These are phyloP conservation scores for Yarrowia deformans DNA, from an alignment of 805 yeast species.

Conservation along the genomic window DNA sequence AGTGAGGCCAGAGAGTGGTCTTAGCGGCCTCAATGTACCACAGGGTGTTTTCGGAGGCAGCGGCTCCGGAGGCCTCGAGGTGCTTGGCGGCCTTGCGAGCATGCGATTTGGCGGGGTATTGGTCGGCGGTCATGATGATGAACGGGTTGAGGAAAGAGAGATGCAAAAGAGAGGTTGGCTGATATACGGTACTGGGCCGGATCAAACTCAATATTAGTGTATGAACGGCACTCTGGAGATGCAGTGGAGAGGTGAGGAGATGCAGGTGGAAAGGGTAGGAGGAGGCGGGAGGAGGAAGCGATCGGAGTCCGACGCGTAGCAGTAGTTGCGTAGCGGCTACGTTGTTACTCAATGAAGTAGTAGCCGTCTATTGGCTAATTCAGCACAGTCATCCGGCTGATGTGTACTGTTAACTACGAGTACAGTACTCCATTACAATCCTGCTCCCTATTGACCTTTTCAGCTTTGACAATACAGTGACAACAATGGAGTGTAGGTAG, in stretches of 20 bases:
- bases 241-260: not conserved
- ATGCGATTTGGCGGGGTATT: constrained; percentile 87
- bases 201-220: constrained; percentile 23
- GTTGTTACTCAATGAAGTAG: too few relatives aligned
- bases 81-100: constrained; percentile 53
- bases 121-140: constrained; percentile 46
- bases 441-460: too few relatives aligned
- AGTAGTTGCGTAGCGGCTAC: not conserved
- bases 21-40: constrained; percentile 49
- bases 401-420: too few relatives aligned
- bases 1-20: constrained; percentile 66
- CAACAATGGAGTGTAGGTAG: too few relatives aligned
- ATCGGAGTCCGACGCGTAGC: constrained; percentile 17
- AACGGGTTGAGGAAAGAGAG: constrained; percentile 1
- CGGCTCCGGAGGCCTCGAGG: constrained; percentile 51
- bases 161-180: not conserved
- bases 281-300: constrained; percentile 7
- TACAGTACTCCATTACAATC: too few relatives aligned
- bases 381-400: not conserved
- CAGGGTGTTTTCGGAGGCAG: constrained; percentile 41
- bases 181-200: not conserved
- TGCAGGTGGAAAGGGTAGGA: constrained; percentile 22
- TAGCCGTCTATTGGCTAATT: not conserved
- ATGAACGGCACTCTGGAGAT: constrained; percentile 22
- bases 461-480: too few relatives aligned